Percentiles rank a stretch among this genome's conserved stretches.
Conservation (phyloP, 176 grass and related monocot genomes). For the Musa beccarii region DNA sequence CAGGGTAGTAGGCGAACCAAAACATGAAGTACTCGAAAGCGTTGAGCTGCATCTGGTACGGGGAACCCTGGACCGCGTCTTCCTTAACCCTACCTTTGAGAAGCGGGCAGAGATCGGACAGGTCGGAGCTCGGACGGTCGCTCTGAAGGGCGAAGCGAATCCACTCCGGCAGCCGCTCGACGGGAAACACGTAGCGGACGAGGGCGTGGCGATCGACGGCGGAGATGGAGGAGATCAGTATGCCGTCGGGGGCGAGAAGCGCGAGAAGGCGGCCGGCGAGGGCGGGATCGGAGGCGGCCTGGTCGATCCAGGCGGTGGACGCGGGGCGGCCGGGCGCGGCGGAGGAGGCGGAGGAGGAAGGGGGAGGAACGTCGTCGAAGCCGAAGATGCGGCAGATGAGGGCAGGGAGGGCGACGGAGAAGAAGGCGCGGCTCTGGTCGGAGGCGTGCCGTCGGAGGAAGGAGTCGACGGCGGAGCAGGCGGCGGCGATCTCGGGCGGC, state of each 20-base stretch:
- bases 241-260: conserved; percentile 47
- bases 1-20: conserved; percentile 90
- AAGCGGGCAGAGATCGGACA: conserved; percentile 40
- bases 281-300: conserved; percentile 25
- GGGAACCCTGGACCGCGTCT: conserved; percentile 26
- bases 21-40: conserved; percentile 89
- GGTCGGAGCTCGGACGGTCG: conserved; percentile 8
- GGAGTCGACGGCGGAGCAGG: conserved; percentile 17
- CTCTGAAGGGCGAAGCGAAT: conserved; percentile 40
- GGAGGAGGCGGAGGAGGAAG: conserved; percentile 38
- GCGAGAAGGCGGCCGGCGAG: conserved; percentile 34
- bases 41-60: conserved; percentile 48
- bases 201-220: conserved; percentile 48
- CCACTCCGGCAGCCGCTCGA: conserved; percentile 78
- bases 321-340: conserved; percentile 32
- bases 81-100: conserved; percentile 41
- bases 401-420: conserved; percentile 20
- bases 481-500: conserved; percentile 24
- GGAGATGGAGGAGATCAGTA: conserved; percentile 54
- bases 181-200: conserved; percentile 63
- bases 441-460: conserved; percentile 39
- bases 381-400: conserved; percentile 38
- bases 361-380: conserved; percentile 4
- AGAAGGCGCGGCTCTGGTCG: conserved; percentile 27
- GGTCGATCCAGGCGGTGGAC: conserved; percentile 59